These are phyloP conservation scores for Mortierella sp. DNA, from an alignment of 371 early-diverging fungal species.

Conservation along the genomic window DNA sequence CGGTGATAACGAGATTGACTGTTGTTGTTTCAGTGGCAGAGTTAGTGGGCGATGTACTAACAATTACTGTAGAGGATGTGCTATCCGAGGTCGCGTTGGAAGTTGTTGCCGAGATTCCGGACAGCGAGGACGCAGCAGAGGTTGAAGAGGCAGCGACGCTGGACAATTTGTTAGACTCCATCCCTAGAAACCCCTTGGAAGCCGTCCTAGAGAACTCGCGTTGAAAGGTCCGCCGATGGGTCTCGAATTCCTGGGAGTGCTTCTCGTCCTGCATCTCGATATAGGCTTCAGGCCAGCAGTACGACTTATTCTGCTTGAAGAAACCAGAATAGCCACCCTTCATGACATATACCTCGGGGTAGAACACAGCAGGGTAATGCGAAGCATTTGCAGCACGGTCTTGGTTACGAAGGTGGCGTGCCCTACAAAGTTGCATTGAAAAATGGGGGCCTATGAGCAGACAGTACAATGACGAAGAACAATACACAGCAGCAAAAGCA, in stretches of 20 bases:
- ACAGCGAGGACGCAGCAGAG: neutral
- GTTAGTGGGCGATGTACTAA: too few relatives aligned
- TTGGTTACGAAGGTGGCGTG: constrained; percentile 75
- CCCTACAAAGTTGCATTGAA: constrained; percentile 56
- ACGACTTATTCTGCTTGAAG: constrained; percentile 59
- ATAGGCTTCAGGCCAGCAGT: constrained; percentile 76
- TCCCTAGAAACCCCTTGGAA: constrained; percentile 39
- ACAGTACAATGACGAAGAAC: neutral
- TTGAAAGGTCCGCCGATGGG: constrained; percentile 21
- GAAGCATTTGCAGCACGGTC: constrained; percentile 79
- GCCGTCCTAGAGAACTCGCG: constrained; percentile 33
- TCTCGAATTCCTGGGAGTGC: constrained; percentile 53
- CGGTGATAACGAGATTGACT: too few relatives aligned
- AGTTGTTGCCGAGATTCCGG: neutral
- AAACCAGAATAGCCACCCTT: constrained; percentile 90
- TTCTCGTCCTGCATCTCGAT: constrained; percentile 73
- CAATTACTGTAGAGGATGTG: too few relatives aligned
- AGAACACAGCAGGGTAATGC: constrained; percentile 82
- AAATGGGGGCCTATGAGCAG: neutral
- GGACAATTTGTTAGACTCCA: constrained; percentile 12
- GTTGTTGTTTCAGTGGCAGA: too few relatives aligned
- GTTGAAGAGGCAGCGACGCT: neutral
- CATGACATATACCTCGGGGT: constrained; percentile 92
- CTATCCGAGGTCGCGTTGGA: neutral
- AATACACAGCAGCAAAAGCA: constrained; percentile 3